Conservation (phyloP, 169 alveolate genomes). For the Blepharisma undulans region DNA sequence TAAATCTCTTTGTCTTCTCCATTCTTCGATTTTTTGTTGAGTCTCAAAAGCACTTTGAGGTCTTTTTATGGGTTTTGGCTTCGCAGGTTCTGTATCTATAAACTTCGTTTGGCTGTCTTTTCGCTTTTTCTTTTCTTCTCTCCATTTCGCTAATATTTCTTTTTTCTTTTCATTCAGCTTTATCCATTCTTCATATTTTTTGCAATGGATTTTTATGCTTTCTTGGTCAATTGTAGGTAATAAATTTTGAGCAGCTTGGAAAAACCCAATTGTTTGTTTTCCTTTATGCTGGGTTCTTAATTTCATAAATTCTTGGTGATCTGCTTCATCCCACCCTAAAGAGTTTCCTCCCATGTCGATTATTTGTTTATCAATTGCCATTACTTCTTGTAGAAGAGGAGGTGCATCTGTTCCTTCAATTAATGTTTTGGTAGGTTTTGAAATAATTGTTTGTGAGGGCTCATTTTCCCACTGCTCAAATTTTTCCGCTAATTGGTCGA, state of each 20-base stretch:
- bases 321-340: constrained; percentile 55
- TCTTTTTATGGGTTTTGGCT: neutral
- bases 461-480: constrained; percentile 33
- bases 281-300: constrained; percentile 40
- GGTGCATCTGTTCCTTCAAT: neutral
- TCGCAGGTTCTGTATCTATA: neutral
- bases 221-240: constrained; percentile 35
- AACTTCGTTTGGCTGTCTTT: neutral
- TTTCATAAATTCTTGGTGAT: constrained; percentile 47
- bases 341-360: constrained; percentile 53
- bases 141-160: constrained; percentile 21
- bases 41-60: constrained; percentile 33
- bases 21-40: constrained; percentile 29
- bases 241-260: constrained; percentile 40
- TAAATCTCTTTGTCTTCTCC: neutral
- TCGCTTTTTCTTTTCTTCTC: neutral
- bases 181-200: neutral
- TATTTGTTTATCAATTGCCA: constrained; percentile 41
- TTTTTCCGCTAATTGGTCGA: neutral
- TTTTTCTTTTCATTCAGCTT: constrained; percentile 34
- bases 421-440: constrained; percentile 12
- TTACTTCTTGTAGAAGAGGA: constrained; percentile 33
- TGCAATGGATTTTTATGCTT: neutral
- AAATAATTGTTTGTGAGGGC: neutral
- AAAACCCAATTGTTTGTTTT: constrained; percentile 44